Conservation (phyloP, 306 rosid species). For the Cajanus cajan region DNA sequence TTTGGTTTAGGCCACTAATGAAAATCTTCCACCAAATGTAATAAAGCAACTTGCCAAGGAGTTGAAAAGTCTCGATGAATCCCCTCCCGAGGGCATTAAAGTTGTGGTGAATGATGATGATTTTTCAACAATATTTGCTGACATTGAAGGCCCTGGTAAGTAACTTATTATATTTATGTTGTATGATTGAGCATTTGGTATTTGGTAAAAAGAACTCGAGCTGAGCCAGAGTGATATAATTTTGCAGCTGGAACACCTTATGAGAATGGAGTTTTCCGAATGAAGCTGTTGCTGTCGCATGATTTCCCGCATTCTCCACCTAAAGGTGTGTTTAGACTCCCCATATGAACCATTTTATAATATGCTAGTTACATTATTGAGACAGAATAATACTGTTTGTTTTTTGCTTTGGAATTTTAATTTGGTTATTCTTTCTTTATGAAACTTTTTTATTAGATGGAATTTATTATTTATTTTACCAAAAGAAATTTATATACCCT, state of each 20-base stretch:
- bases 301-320: slow-evolving; percentile 96
- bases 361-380: neutral
- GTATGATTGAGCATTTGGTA: neutral
- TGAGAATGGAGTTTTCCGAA: slow-evolving; percentile 92
- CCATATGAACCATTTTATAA: neutral
- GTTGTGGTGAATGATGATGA: slow-evolving; percentile 87
- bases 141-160: slow-evolving; percentile 97
- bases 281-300: slow-evolving; percentile 80
- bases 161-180: slow-evolving; percentile 3
- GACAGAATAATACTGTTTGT: neutral
- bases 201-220: slow-evolving; percentile 11
- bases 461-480: neutral
- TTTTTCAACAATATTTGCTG: slow-evolving; percentile 85
- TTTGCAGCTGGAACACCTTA: slow-evolving; percentile 95
- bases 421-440: neutral
- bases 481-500: neutral
- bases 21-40: slow-evolving; percentile 97
- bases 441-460: neutral
- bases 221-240: slow-evolving; percentile 21
- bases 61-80: slow-evolving; percentile 91
- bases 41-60: slow-evolving; percentile 97
- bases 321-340: slow-evolving; percentile 57
- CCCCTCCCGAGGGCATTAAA: slow-evolving; percentile 98
- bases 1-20: slow-evolving; percentile 83
- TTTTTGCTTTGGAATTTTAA: neutral